Conservation (phyloP, 495 filamentous ascomycete genomes). For the Cenococcum geophilum region DNA sequence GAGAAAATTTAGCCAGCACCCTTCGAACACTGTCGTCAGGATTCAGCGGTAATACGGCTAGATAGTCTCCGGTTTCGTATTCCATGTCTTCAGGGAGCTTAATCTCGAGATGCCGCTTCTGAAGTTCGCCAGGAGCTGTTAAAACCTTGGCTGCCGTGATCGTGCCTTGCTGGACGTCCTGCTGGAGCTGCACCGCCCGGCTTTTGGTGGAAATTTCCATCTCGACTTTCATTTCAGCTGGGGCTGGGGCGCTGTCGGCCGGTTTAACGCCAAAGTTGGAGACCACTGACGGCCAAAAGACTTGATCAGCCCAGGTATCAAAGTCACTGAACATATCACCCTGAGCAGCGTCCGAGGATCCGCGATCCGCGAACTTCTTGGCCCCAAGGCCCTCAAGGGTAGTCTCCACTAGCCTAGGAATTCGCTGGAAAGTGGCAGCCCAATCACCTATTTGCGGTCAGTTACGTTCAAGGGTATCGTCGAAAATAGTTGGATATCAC, state of each 20-base stretch:
- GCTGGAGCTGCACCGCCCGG: conserved; percentile 57
- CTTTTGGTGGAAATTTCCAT: conserved; percentile 52
- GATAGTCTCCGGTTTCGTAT: conserved; percentile 65
- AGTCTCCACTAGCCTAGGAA: conserved; percentile 52
- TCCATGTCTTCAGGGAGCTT: conserved; percentile 55
- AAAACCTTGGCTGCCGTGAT: conserved; percentile 41
- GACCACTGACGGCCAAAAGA: conserved; percentile 59
- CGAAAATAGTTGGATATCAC: background rate
- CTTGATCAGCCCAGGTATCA: conserved; percentile 53
- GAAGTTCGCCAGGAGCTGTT: conserved; percentile 49
- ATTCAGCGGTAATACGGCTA: conserved; percentile 64
- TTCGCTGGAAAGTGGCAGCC: conserved; percentile 60
- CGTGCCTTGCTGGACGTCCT: conserved; percentile 58
- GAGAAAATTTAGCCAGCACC: conserved; percentile 43
- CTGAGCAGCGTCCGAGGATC: conserved; percentile 55
- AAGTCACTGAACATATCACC: conserved; percentile 66
- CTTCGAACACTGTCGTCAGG: conserved; percentile 51
- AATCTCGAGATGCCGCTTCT: conserved; percentile 58
- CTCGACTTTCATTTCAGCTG: conserved; percentile 37
- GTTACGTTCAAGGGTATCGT: background rate
- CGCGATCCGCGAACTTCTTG: conserved; percentile 49
- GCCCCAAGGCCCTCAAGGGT: conserved; percentile 47
- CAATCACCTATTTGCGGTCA: conserved; percentile 44
- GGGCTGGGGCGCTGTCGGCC: conserved; percentile 32
- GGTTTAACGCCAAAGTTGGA: conserved; percentile 33